Percentiles rank a stretch among this genome's conserved stretches.
These are phyloP conservation scores for Westerdykella sp. DNA, from an alignment of 2,329 filamentous ascomycete genomes.

Conservation along the genomic window DNA sequence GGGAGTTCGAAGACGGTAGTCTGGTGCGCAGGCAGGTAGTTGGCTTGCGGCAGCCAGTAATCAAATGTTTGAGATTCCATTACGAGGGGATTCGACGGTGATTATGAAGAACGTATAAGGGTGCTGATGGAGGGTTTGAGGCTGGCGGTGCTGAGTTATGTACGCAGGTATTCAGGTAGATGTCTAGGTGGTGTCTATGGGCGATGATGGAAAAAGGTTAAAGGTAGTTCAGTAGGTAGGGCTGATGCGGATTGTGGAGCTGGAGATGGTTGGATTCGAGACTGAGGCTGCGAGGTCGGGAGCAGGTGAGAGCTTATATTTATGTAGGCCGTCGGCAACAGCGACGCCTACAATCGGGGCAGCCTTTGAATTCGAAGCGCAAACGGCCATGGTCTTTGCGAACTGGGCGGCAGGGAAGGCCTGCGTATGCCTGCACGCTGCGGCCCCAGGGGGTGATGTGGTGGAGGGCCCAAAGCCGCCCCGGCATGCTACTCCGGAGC, in stretches of 20 bases:
- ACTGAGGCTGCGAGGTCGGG: conserved; percentile 25
- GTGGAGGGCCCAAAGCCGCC: conserved; percentile 8
- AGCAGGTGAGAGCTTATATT: conserved; percentile 33
- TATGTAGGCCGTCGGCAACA: conserved; percentile 7
- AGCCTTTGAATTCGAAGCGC: conserved; percentile 10
- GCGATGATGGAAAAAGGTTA: conserved; percentile 4
- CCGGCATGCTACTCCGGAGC: conserved; percentile 20
- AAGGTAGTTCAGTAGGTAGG: neutral
- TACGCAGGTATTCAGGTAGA: conserved; percentile 1
- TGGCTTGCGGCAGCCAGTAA: conserved; percentile 34
- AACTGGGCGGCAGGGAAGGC: conserved; percentile 12
- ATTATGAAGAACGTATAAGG: conserved; percentile 5
- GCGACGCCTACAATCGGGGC: conserved; percentile 17
- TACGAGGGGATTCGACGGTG: conserved; percentile 2
- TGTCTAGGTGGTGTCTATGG: conserved; percentile 1
- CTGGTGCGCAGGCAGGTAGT: conserved; percentile 29
- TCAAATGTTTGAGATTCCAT: conserved; percentile 36
- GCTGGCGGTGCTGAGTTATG: conserved; percentile 1
- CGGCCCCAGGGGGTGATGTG: conserved; percentile 12
- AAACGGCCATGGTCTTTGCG: conserved; percentile 20
- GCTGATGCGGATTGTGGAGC: conserved; percentile 7
- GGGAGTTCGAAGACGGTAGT: conserved; percentile 29
- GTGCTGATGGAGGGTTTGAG: neutral
- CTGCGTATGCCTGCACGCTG: conserved; percentile 17
- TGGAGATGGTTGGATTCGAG: conserved; percentile 19